Conservation (phyloP, 768 basidiomycete species). For the Rhizopogon rudus region DNA sequence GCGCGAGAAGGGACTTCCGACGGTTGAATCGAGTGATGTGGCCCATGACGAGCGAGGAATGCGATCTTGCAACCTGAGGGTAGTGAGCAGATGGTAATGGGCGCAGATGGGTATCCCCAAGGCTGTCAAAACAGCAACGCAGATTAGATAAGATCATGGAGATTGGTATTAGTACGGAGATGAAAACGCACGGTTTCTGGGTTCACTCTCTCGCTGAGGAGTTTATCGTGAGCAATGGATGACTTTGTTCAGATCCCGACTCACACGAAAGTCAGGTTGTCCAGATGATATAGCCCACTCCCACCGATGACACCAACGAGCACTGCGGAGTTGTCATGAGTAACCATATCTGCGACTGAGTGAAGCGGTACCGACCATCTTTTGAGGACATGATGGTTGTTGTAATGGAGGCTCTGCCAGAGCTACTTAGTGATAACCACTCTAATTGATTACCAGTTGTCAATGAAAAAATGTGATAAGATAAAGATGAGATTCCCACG, state of each 20-base stretch:
- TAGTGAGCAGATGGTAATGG: conserved; percentile 87
- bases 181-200: conserved; percentile 65
- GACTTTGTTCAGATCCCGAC: conserved; percentile 23
- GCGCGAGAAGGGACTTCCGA: conserved; percentile 81
- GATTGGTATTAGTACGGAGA: not conserved
- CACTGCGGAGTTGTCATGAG: conserved; percentile 35
- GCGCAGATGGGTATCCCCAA: conserved; percentile 89
- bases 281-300: conserved; percentile 88
- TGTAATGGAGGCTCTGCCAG: no score
- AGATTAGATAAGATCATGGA: not conserved
- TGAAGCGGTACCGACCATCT: not conserved
- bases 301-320: conserved; percentile 90
- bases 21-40: conserved; percentile 73
- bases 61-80: conserved; percentile 79
- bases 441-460: no score
- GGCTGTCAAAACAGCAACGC: conserved; percentile 46
- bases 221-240: not conserved
- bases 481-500: no score
- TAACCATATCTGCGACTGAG: no score
- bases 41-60: conserved; percentile 89
- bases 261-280: conserved; percentile 85
- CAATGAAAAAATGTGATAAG: no score
- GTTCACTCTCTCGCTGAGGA: conserved; percentile 64
- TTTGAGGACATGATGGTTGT: not conserved
- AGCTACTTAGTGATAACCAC: no score